phyloP scores from a whole-genome alignment of 495 filamentous ascomycete species.

The Annulohypoxylon stygium region DNA sequence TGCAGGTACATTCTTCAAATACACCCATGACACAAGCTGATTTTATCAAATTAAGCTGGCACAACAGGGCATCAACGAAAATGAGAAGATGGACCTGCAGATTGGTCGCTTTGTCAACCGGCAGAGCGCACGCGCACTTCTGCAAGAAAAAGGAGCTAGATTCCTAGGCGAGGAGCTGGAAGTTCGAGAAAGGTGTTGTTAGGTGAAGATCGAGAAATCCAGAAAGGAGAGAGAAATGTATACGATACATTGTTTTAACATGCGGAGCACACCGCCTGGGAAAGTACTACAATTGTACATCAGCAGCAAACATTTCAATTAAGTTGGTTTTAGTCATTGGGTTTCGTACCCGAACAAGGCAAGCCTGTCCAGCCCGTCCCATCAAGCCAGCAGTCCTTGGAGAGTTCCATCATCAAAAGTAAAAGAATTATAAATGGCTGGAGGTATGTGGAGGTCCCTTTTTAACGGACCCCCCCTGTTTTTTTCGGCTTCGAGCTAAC shows the following conservation, averaged over 20 bases:
- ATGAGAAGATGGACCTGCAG: conserved; percentile 40
- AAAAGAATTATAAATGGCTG: conserved; percentile 44
- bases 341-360: conserved; percentile 37
- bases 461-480: conserved; percentile 22
- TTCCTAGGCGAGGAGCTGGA: neutral
- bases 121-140: conserved; percentile 30
- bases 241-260: conserved; percentile 2
- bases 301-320: conserved; percentile 12
- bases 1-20: conserved; percentile 38
- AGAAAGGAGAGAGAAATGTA: conserved; percentile 17
- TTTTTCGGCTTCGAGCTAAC: conserved; percentile 24
- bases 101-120: conserved; percentile 26
- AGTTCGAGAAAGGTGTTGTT: neutral
- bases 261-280: conserved; percentile 15
- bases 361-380: conserved; percentile 31
- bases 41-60: conserved; percentile 28
- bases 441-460: conserved; percentile 27
- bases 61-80: conserved; percentile 41
- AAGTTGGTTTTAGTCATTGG: conserved; percentile 25
- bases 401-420: neutral
- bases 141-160: conserved; percentile 45
- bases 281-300: conserved; percentile 14
- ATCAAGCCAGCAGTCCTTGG: neutral
- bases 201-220: conserved; percentile 1
- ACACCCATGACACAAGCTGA: conserved; percentile 36